A percentile compares a stretch with the other conserved stretches of the same genome.
Conservation (phyloP, 306 rosid species). For the Herpetospermum pedunculosum region DNA sequence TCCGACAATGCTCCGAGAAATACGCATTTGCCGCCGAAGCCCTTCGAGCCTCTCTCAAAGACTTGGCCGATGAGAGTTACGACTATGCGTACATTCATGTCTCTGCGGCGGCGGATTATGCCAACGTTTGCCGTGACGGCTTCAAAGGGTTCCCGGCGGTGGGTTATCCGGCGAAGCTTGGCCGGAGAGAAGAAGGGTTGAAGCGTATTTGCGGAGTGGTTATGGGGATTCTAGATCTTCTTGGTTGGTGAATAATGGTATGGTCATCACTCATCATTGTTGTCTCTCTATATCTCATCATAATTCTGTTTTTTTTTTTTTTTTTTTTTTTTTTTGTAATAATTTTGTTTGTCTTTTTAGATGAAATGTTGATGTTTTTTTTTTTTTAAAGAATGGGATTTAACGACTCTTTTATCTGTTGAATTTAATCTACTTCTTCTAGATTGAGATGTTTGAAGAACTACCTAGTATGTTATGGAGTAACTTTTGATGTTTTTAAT, state of each 20-base stretch:
- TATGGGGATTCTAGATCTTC: conserved; percentile 64
- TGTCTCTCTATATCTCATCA: neutral
- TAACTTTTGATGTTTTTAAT: neutral
- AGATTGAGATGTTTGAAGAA: neutral
- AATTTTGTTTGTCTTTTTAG: neutral
- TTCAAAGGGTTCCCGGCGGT: conserved; percentile 35
- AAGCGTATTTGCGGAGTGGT: conserved; percentile 76
- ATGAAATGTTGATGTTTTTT: neutral
- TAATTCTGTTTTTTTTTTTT: neutral
- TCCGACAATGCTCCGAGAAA: conserved; percentile 66
- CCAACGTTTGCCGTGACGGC: conserved; percentile 65
- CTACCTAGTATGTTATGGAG: neutral
- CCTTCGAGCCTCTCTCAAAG: conserved; percentile 40
- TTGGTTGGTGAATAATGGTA: conserved; percentile 25
- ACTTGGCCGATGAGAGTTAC: conserved; percentile 39
- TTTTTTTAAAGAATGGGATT: neutral
- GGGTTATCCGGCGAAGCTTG: conserved; percentile 52
- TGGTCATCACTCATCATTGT: neutral
- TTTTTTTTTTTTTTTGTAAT: neutral
- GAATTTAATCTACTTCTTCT: neutral
- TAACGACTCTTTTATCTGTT: neutral
- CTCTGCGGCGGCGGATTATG: conserved; percentile 70
- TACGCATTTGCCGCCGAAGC: conserved; percentile 57
- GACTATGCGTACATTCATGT: conserved; percentile 76
- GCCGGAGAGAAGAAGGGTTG: conserved; percentile 54